phyloP scores from a whole-genome alignment of 2,329 filamentous ascomycete genomes.

The Gliomastix tumulicola region DNA sequence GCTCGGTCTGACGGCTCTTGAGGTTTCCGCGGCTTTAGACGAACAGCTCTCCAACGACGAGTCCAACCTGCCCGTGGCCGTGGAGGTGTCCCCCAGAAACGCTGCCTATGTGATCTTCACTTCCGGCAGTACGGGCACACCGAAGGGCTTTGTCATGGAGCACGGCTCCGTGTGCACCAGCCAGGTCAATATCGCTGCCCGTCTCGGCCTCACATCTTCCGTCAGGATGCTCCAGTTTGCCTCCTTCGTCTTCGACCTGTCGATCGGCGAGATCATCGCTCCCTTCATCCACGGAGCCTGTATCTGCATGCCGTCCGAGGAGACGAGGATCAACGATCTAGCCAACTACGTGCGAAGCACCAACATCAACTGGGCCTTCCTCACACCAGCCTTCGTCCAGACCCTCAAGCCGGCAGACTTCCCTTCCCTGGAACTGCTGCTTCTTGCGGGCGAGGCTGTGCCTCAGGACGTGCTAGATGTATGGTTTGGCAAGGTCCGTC shows the following conservation, averaged over 20 bases:
- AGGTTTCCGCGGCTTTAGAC: slow-evolving; percentile 4
- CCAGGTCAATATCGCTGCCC: background rate
- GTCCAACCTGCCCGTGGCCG: background rate
- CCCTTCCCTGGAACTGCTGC: background rate
- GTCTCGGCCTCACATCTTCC: background rate
- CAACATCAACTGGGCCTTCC: slow-evolving; percentile 1
- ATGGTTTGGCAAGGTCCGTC: slow-evolving; percentile 2
- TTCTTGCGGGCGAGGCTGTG: slow-evolving; percentile 1
- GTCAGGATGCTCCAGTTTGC: slow-evolving; percentile 3
- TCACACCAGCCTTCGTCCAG: slow-evolving; percentile 1
- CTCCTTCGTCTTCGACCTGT: slow-evolving; percentile 1
- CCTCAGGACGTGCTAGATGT: background rate
- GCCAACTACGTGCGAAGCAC: background rate
- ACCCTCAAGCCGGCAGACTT: background rate
- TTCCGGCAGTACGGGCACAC: slow-evolving; percentile 7
- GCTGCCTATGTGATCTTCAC: slow-evolving; percentile 8
- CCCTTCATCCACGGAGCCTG: background rate
- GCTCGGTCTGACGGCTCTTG: background rate
- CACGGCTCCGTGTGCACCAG: slow-evolving; percentile 7
- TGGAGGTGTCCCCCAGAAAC: slow-evolving; percentile 4
- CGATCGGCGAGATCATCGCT: background rate
- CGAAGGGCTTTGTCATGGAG: slow-evolving; percentile 9
- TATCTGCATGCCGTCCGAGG: slow-evolving; percentile 1
- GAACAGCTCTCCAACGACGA: background rate
- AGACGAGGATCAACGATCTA: background rate